Percentiles rank a stretch among this genome's conserved stretches.
Evolutionary conservation across 2,329 filamentous ascomycete species (phyloP).

Genomic region (Scytalidium sp.): DNA sequence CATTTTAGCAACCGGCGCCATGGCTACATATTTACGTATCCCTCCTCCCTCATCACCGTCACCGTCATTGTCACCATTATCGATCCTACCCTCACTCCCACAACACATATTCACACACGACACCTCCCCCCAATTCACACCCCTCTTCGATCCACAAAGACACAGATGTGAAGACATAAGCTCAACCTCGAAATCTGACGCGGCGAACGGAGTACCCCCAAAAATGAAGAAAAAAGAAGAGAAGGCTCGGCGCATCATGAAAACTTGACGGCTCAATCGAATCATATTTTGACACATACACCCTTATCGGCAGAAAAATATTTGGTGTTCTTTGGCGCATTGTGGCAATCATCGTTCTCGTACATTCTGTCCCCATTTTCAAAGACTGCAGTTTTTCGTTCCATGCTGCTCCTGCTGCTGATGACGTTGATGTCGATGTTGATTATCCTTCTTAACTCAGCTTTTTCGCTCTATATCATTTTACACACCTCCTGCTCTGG

Average conservation of each 20-base stretch:
- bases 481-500: background rate
- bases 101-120: background rate
- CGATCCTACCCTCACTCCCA: background rate
- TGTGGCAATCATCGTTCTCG: background rate
- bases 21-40: background rate
- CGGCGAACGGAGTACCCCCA: conserved; percentile 31
- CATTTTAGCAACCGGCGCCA: background rate
- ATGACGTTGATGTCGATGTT: background rate
- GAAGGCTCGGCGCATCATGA: conserved; percentile 20
- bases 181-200: conserved; percentile 13
- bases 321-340: conserved; percentile 13
- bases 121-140: background rate
- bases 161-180: conserved; percentile 1
- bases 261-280: conserved; percentile 4
- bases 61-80: background rate
- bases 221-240: too few species aligned
- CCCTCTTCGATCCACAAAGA: conserved; percentile 5
- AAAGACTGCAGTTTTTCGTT: background rate
- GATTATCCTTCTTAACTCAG: background rate
- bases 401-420: background rate
- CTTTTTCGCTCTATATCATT: background rate
- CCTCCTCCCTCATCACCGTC: background rate
- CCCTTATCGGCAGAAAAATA: conserved; percentile 5
- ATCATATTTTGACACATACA: conserved; percentile 8
- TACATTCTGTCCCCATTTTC: too few species aligned